phyloP scores from a whole-genome alignment of 2,329 filamentous ascomycete genomes.

The Botryotinia calthae region DNA sequence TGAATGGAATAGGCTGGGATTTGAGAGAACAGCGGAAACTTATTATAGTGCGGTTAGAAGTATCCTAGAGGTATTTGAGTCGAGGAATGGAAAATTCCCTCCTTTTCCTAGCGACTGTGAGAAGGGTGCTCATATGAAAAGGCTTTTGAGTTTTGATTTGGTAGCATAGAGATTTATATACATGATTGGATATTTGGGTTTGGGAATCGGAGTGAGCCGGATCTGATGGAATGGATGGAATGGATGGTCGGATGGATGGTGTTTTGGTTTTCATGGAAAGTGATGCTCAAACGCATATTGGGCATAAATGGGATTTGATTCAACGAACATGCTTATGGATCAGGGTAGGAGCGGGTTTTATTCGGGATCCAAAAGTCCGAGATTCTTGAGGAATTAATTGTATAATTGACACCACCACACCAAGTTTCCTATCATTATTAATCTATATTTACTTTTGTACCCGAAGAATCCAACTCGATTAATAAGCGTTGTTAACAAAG shows the following conservation, averaged over 20 bases:
- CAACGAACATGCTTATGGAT: not conserved
- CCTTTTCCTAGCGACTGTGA: slow-evolving; percentile 35
- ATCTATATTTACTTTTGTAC: not conserved
- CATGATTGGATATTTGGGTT: not conserved
- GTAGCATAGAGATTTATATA: not conserved
- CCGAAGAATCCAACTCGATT: not conserved
- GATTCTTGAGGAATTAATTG: not conserved
- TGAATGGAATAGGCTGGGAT: slow-evolving; percentile 36
- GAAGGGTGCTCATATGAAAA: slow-evolving; percentile 35
- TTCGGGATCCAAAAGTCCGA: not conserved
- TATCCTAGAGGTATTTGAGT: slow-evolving; percentile 32
- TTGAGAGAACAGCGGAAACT: slow-evolving; percentile 36
- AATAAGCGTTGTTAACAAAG: not conserved
- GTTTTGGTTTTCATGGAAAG: not conserved
- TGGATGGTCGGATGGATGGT: not conserved
- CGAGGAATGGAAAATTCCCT: slow-evolving; percentile 29
- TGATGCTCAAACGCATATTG: not conserved
- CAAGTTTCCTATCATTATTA: not conserved
- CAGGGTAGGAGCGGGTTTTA: not conserved
- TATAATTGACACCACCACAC: not conserved
- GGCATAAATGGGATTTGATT: not conserved
- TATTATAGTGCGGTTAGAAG: slow-evolving; percentile 33
- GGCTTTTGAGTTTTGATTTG: slow-evolving; percentile 29
- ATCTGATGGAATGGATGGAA: not conserved
- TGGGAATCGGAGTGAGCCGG: not conserved